A percentile compares a stretch with the other conserved stretches of the same genome.
Evolutionary conservation across 2,329 filamentous ascomycete genomes (phyloP).

Genomic region (Dactylonectria macrodidyma): DNA sequence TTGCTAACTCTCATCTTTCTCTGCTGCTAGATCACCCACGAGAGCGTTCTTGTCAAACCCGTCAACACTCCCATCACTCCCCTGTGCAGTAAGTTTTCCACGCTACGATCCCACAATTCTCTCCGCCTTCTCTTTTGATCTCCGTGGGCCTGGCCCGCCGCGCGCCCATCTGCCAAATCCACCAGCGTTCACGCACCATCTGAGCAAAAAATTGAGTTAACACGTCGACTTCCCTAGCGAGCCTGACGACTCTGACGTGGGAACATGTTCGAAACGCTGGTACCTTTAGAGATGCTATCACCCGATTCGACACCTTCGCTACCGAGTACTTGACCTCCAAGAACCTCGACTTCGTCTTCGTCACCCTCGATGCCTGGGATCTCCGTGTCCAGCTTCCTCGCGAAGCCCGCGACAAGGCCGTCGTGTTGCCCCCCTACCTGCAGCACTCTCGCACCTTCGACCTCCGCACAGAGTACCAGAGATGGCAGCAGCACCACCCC

Average conservation of each 20-base stretch:
- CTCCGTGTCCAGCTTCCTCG: conserved; percentile 96
- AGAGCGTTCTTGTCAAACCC: conserved; percentile 97
- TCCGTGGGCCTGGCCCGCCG: conserved; percentile 38
- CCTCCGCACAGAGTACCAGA: conserved; percentile 95
- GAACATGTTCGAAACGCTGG: conserved; percentile 98
- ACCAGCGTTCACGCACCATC: conserved; percentile 15
- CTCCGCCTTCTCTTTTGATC: conserved; percentile 37
- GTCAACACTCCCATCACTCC: conserved; percentile 99
- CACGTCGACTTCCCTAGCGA: conserved; percentile 71
- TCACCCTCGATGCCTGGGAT: conserved; percentile 98
- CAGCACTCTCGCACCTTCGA: conserved; percentile 99
- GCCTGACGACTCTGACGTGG: conserved; percentile 97
- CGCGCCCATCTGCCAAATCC: conserved; percentile 28
- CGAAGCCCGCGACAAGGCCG: conserved; percentile 97
- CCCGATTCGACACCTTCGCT: conserved; percentile 94
- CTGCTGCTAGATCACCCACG: conserved; percentile 82
- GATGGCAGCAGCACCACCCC: conserved; percentile 98
- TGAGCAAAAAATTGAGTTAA: conserved; percentile 36
- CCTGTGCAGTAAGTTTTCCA: conserved; percentile 88
- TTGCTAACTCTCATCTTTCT: conserved; percentile 32
- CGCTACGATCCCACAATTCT: conserved; percentile 38
- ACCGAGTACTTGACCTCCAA: conserved; percentile 91
- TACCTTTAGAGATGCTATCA: conserved; percentile 96
- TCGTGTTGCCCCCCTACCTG: conserved; percentile 95
- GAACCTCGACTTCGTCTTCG: conserved; percentile 97